These are phyloP conservation scores for Leersia perrieri DNA, from an alignment of 176 grass and related monocot genomes.

Conservation along the genomic window DNA sequence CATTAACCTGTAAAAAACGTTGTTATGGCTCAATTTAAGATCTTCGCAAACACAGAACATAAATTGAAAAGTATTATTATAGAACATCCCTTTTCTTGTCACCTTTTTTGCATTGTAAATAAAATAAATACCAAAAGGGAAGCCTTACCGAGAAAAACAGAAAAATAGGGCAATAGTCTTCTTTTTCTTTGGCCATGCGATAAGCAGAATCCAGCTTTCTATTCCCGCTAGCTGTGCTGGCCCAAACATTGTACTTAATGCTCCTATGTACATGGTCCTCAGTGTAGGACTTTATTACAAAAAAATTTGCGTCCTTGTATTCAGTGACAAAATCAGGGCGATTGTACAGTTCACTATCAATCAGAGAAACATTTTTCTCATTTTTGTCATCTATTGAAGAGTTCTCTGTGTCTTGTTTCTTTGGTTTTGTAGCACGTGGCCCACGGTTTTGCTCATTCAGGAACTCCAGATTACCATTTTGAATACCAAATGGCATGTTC, in stretches of 20 bases:
- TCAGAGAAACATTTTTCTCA: slow-evolving; percentile 16
- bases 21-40: slow-evolving; percentile 5
- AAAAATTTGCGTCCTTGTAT: slow-evolving; percentile 65
- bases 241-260: slow-evolving; percentile 75
- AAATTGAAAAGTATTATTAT: background rate
- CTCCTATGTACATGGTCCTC: slow-evolving; percentile 77
- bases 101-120: background rate
- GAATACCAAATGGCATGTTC: slow-evolving; percentile 42
- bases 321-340: slow-evolving; percentile 50
- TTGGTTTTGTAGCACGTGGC: slow-evolving; percentile 54
- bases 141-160: slow-evolving; percentile 74
- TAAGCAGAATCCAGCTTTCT: slow-evolving; percentile 66
- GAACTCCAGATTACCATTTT: slow-evolving; percentile 60
- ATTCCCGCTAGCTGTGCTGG: slow-evolving; percentile 58
- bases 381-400: slow-evolving; percentile 48
- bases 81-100: background rate
- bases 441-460: slow-evolving; percentile 70
- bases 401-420: slow-evolving; percentile 51
- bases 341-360: slow-evolving; percentile 50
- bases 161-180: slow-evolving; percentile 54
- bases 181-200: slow-evolving; percentile 45
- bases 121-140: slow-evolving; percentile 13
- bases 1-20: slow-evolving; percentile 63
- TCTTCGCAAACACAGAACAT: background rate
- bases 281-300: slow-evolving; percentile 74